Conservation (phyloP, 73 alveolate species). For the Tetrahymena borealis region DNA sequence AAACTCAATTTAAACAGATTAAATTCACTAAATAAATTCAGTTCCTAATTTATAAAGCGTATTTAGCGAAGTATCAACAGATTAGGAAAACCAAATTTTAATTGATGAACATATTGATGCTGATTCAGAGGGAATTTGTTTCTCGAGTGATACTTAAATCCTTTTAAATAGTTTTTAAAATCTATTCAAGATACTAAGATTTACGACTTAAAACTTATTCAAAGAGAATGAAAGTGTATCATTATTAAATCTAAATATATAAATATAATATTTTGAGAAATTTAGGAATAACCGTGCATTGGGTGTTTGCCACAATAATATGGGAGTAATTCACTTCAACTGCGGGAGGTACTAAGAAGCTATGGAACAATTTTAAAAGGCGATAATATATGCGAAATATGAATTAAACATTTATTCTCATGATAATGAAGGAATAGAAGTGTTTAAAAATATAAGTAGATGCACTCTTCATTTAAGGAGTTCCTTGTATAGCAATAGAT, state of each 20-base stretch:
- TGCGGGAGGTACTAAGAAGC: background rate
- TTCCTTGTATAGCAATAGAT: background rate
- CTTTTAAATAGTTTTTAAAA: background rate
- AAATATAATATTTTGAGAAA: background rate
- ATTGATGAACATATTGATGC: background rate
- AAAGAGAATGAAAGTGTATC: background rate
- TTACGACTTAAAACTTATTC: background rate
- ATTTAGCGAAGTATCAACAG: background rate
- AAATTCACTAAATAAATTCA: background rate
- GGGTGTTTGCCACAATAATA: background rate
- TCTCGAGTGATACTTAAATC: background rate
- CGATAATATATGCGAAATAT: background rate
- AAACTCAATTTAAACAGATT: background rate
- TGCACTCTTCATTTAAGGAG: background rate
- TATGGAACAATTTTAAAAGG: background rate
- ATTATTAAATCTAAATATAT: background rate
- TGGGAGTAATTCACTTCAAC: background rate
- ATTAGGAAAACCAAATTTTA: background rate
- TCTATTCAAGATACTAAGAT: background rate
- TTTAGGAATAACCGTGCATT: background rate
- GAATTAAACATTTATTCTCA: background rate
- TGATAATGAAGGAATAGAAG: background rate
- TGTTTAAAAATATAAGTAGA: background rate
- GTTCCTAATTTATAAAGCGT: background rate
- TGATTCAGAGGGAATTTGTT: background rate